These are phyloP conservation scores for Kandelia obovata DNA, from an alignment of 345 rosid species.

Conservation along the genomic window DNA sequence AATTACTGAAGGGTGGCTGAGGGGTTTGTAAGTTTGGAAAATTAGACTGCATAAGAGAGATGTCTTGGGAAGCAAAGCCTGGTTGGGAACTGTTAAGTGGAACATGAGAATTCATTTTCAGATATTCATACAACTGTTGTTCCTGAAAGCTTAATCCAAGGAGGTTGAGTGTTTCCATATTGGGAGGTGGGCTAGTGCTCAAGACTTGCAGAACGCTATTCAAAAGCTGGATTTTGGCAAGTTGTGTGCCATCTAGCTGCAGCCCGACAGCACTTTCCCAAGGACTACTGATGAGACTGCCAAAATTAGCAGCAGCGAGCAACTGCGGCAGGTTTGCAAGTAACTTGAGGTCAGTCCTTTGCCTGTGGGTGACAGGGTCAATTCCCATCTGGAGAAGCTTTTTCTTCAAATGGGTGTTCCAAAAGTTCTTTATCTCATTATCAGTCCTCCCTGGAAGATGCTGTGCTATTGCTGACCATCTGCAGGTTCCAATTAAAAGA, in stretches of 20 bases:
- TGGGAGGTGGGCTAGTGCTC: slow-evolving; percentile 21
- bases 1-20: slow-evolving; percentile 7
- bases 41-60: slow-evolving; percentile 28
- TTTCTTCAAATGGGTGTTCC: slow-evolving; percentile 83
- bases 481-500: slow-evolving; percentile 16
- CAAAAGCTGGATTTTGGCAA: slow-evolving; percentile 54
- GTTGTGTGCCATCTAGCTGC: slow-evolving; percentile 43
- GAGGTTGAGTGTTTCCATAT: slow-evolving; percentile 26
- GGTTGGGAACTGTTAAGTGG: slow-evolving; percentile 4
- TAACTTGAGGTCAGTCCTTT: slow-evolving; percentile 57
- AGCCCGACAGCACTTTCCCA: slow-evolving; percentile 36
- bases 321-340: slow-evolving; percentile 55
- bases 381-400: slow-evolving; percentile 82
- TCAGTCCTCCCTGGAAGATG: slow-evolving; percentile 74
- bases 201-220: slow-evolving; percentile 45
- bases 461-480: slow-evolving; percentile 83
- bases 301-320: slow-evolving; percentile 47
- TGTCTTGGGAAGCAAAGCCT: slow-evolving; percentile 32
- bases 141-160: slow-evolving; percentile 17
- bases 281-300: slow-evolving; percentile 33
- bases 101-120: slow-evolving; percentile 27
- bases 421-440: slow-evolving; percentile 71
- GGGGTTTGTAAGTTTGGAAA: slow-evolving; percentile 24
- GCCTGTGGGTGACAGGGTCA: slow-evolving; percentile 74
- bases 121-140: slow-evolving; percentile 29